A percentile compares a stretch with the other conserved stretches of the same genome.
These are phyloP conservation scores for Fusarium nygamai DNA, from an alignment of 2,329 filamentous ascomycete species.

Conservation along the genomic window DNA sequence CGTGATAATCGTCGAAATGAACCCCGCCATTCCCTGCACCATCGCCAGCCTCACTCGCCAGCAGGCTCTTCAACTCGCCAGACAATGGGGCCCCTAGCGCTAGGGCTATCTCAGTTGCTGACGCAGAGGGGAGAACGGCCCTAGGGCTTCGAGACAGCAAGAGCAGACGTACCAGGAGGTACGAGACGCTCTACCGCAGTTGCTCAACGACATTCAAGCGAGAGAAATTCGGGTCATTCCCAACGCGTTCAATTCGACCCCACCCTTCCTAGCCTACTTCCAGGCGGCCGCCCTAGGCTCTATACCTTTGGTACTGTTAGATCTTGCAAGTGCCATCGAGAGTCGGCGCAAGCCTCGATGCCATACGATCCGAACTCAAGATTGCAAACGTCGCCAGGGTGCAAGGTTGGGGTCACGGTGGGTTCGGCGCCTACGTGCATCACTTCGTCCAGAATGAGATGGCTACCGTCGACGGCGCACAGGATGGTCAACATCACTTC, in stretches of 20 bases:
- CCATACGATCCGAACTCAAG: background rate
- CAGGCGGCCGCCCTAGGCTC: background rate
- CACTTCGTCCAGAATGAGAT: background rate
- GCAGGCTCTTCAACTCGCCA: background rate
- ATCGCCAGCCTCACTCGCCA: no score
- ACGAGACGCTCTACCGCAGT: background rate
- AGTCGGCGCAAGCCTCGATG: background rate
- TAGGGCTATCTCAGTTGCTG: background rate
- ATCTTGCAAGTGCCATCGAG: background rate
- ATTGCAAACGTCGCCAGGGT: background rate
- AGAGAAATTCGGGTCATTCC: background rate
- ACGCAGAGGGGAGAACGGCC: fast-evolving
- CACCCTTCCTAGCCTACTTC: background rate
- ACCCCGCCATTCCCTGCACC: background rate
- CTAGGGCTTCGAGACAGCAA: background rate
- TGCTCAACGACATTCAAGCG: background rate
- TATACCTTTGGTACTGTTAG: background rate
- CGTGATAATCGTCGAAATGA: background rate
- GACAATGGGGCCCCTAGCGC: no score
- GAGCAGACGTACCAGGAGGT: background rate
- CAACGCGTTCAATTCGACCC: background rate
- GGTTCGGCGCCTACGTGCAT: background rate
- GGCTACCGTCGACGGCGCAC: no score
- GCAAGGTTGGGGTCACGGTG: background rate
- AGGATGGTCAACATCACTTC: background rate